Evolutionary conservation across 2,329 filamentous ascomycete genomes (phyloP), one percentile per base, ranked within the genome.

Genomic region (Cylindrodendrum hubeiense): DNA sequence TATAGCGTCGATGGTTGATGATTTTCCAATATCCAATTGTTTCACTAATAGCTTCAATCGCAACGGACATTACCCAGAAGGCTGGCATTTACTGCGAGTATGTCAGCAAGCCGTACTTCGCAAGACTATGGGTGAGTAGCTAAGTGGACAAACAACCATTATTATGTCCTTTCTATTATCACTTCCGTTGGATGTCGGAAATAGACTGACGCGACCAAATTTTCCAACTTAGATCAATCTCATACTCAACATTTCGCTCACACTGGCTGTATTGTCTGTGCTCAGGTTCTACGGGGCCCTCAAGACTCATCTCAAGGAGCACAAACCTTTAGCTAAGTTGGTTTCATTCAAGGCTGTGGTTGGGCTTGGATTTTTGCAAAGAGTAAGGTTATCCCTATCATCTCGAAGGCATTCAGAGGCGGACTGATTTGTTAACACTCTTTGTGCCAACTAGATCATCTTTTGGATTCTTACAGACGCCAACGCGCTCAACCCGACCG

Each of bases 21-120:
- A 70, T 73, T 22, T 73, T 73, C 8, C 71, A 73, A 17, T 72
- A 71, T 54, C 71, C 71, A 2, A 21, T 71, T 1, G 44, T 73
- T 5, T 53, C 71, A 1, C 30, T 69, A 3, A 5, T 47, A 1
- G 56, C 64, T 0, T 43, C 71, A 1, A 21, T 72, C 5, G 62
- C 62, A 12, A 72, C 71, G 2, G 62, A 67, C 24, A 50, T 71
- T 2, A 73, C 71, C 0, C 41, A 68, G 2, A 71, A 60, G 0
- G 66, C 56, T 9, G 71, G 65, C 5, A 44, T 73, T 2, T 71
- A 69, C 6, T 73, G 71, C 26, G 47, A 70, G 19, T 67, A 53
- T 34, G 58, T 63, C 3, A 67, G 60, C 46, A 28, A 50, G 2
- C 47, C 56, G 7, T 43, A 69, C 6, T 73, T 70, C 4, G 69